Evolutionary conservation across 2,329 filamentous ascomycete species (phyloP).

Genomic region (Cercospora citrullina): DNA sequence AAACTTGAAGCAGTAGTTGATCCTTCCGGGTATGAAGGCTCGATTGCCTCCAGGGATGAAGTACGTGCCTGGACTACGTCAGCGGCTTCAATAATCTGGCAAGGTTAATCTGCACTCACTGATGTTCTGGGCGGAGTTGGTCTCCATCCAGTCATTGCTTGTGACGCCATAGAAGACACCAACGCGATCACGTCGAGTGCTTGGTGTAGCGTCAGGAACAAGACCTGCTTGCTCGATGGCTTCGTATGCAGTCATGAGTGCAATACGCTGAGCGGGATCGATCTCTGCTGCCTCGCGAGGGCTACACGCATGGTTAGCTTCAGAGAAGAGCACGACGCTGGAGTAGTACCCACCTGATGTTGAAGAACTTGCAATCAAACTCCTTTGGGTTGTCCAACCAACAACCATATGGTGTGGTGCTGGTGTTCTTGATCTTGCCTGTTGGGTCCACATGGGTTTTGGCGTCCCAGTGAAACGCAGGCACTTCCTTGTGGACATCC

Average conservation of each 20-base stretch:
- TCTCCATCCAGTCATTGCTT: conserved; percentile 24
- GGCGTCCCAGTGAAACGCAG: background rate
- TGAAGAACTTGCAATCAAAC: background rate
- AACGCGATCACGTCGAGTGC: conserved; percentile 4
- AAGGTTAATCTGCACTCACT: background rate
- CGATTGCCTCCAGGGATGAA: background rate
- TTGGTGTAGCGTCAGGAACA: conserved; percentile 7
- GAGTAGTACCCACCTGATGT: background rate
- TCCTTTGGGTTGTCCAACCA: background rate
- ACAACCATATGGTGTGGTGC: background rate
- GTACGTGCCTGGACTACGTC: background rate
- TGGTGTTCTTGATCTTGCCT: background rate
- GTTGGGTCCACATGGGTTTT: background rate
- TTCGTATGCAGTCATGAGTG: background rate
- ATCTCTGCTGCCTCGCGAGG: background rate
- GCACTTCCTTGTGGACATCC: background rate
- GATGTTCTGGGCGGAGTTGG: conserved; percentile 28
- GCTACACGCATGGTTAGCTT: background rate
- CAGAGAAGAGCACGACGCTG: no score
- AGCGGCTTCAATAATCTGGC: background rate
- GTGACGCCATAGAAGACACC: conserved; percentile 17
- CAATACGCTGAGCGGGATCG: background rate
- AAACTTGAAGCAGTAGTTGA: background rate
- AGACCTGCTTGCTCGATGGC: background rate
- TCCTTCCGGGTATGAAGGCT: background rate